phyloP scores from a whole-genome alignment of 305 asterid species.

The Stenogyne calaminthoides region DNA sequence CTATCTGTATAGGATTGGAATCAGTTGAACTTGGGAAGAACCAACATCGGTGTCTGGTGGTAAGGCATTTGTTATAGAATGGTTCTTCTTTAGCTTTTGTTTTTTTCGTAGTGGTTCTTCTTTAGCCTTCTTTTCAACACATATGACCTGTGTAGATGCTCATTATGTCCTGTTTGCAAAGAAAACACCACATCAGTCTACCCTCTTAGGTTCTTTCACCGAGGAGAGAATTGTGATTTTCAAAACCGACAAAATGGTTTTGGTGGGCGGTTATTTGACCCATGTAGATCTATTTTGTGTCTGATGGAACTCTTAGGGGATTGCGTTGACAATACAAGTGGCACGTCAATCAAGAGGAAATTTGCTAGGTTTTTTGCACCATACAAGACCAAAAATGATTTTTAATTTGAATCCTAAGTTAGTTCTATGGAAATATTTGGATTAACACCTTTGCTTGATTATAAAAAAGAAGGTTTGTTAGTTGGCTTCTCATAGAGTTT shows the following conservation, averaged over 20 bases:
- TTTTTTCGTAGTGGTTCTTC: background rate
- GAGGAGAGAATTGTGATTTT: background rate
- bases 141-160: background rate
- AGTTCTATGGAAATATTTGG: no score
- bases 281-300: background rate
- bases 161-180: background rate
- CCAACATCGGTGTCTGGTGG: slow-evolving; percentile 41
- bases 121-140: background rate
- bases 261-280: background rate
- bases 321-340: no score
- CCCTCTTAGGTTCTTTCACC: background rate
- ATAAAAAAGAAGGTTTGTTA: no score
- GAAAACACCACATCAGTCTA: background rate
- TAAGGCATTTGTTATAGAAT: slow-evolving; percentile 30
- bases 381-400: no score
- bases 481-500: no score
- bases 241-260: background rate
- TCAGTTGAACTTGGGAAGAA: slow-evolving; percentile 33
- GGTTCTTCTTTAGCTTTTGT: background rate
- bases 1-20: slow-evolving; percentile 37
- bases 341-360: no score
- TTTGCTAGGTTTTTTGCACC: no score
- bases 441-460: no score
- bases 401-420: no score
- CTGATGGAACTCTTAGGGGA: no score